phyloP scores from a whole-genome alignment of 441 rosid genomes.

The Dalechampia spathulata region DNA sequence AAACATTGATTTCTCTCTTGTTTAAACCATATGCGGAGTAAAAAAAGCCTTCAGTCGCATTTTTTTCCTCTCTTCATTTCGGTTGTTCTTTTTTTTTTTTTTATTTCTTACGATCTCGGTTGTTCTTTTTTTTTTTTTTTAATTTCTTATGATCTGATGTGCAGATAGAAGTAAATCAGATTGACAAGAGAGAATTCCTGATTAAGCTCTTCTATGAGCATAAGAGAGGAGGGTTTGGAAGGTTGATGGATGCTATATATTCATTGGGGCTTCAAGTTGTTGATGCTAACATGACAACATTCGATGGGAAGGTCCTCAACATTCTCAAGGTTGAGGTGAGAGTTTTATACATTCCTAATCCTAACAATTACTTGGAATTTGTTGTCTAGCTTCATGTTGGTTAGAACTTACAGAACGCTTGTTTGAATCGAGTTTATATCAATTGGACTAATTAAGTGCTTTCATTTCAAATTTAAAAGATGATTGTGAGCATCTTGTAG shows the following conservation, averaged over 20 bases:
- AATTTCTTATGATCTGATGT: too few relatives aligned
- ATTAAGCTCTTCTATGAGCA: slow-evolving; percentile 38
- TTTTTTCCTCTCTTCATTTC: too few relatives aligned
- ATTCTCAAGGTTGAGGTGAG: slow-evolving; percentile 63
- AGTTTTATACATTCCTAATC: background rate
- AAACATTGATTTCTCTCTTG: slow-evolving; percentile 1
- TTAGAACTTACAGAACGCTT: background rate
- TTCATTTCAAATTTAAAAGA: too few relatives aligned
- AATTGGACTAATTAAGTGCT: too few relatives aligned
- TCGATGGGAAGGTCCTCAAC: slow-evolving; percentile 36
- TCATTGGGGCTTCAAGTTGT: slow-evolving; percentile 48
- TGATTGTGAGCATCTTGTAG: too few relatives aligned
- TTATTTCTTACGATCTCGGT: too few relatives aligned
- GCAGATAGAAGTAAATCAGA: slow-evolving; percentile 48
- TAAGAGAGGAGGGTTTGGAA: slow-evolving; percentile 47
- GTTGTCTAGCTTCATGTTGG: background rate
- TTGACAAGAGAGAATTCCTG: slow-evolving; percentile 41
- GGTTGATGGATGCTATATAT: slow-evolving; percentile 47
- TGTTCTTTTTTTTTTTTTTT: too few relatives aligned
- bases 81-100: too few relatives aligned
- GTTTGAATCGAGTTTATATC: too few relatives aligned
- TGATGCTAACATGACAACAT: slow-evolving; percentile 66
- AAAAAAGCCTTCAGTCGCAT: too few relatives aligned
- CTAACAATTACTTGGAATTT: background rate
- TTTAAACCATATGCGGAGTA: too few relatives aligned